Evolutionary conservation across 1,284 basidiomycete genomes (phyloP).

Genomic region (Cryptococcus hybrid): DNA sequence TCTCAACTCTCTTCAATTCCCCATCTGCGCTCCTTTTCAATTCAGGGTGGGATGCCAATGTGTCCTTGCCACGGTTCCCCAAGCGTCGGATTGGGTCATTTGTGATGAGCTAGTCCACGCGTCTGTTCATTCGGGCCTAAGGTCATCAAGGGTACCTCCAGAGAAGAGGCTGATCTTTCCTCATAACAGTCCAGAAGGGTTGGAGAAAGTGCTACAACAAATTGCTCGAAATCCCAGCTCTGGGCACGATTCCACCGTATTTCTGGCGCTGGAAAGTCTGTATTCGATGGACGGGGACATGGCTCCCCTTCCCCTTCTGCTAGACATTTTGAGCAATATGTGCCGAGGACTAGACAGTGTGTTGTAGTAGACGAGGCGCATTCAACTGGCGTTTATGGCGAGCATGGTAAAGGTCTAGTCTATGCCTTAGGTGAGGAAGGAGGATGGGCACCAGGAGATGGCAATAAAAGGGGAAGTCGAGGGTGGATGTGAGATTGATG

Average conservation of each 20-base stretch:
- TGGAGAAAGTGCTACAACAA: slow-evolving; percentile 15
- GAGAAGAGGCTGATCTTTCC: slow-evolving; percentile 57
- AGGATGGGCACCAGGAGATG: slow-evolving; percentile 54
- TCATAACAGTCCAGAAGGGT: slow-evolving; percentile 65
- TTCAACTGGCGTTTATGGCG: slow-evolving; percentile 71
- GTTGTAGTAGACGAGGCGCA: slow-evolving; percentile 78
- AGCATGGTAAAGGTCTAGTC: slow-evolving; percentile 60
- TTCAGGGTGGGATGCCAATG: slow-evolving; percentile 93
- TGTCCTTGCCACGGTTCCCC: slow-evolving; percentile 74
- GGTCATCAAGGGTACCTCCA: slow-evolving; percentile 60
- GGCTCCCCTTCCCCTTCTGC: slow-evolving; percentile 68
- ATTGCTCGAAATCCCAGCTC: slow-evolving; percentile 1
- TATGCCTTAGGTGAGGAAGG: slow-evolving; percentile 33
- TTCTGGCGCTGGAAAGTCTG: slow-evolving; percentile 77
- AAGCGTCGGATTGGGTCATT: slow-evolving; percentile 72
- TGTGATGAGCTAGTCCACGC: slow-evolving; percentile 92
- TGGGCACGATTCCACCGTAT: slow-evolving; percentile 24
- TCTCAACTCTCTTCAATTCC: slow-evolving; percentile 63
- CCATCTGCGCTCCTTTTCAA: slow-evolving; percentile 82
- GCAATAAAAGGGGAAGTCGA: slow-evolving; percentile 46
- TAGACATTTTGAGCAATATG: slow-evolving; percentile 53
- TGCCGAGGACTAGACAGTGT: slow-evolving; percentile 50
- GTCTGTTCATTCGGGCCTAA: slow-evolving; percentile 85
- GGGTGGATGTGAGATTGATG: slow-evolving; percentile 55
- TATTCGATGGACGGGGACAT: slow-evolving; percentile 97